Evolutionary conservation across 2,329 filamentous ascomycete species (phyloP).

Genomic region (Dactylellina cionopaga): DNA sequence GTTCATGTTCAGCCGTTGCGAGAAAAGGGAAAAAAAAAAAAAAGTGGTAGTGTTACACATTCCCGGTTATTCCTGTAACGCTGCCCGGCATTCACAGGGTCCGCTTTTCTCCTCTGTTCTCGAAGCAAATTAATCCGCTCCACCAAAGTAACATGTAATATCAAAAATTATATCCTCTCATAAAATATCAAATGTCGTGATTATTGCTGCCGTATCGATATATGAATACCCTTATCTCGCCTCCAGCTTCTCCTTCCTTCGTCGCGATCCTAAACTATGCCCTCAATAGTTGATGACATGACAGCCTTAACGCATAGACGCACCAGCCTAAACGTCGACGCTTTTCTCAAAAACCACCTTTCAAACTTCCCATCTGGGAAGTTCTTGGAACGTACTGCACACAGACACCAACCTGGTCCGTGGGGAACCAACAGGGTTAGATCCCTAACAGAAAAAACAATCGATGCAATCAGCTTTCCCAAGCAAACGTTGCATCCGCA

Average conservation of each 20-base stretch:
- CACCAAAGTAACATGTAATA: too few relatives aligned
- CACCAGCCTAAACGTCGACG: constrained; percentile 40
- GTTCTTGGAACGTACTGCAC: constrained; percentile 40
- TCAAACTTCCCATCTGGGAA: constrained; percentile 38
- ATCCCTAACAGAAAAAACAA: too few relatives aligned
- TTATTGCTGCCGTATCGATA: constrained; percentile 10
- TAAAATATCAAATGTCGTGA: not conserved
- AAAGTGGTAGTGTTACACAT: constrained; percentile 31
- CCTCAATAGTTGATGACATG: too few relatives aligned
- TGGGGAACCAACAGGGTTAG: constrained; percentile 19
- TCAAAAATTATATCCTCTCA: too few relatives aligned
- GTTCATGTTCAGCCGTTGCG: constrained; percentile 1
- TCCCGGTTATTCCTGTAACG: constrained; percentile 28
- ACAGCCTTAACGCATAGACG: constrained; percentile 46
- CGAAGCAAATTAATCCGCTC: constrained; percentile 8
- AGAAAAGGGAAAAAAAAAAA: constrained; percentile 20
- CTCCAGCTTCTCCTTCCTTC: constrained; percentile 4
- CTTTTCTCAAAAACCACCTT: constrained; percentile 9
- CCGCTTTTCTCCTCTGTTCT: constrained; percentile 10
- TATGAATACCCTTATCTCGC: constrained; percentile 3
- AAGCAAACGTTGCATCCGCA: constrained; percentile 35
- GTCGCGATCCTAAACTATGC: constrained; percentile 16
- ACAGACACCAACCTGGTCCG: too few relatives aligned
- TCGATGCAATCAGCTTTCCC: constrained; percentile 1
- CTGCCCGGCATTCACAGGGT: constrained; percentile 13